Evolutionary conservation across 2,329 filamentous ascomycete species (phyloP), one percentile per base, ranked within the genome.

Genomic region (Fonsecaea multimorphosa): DNA sequence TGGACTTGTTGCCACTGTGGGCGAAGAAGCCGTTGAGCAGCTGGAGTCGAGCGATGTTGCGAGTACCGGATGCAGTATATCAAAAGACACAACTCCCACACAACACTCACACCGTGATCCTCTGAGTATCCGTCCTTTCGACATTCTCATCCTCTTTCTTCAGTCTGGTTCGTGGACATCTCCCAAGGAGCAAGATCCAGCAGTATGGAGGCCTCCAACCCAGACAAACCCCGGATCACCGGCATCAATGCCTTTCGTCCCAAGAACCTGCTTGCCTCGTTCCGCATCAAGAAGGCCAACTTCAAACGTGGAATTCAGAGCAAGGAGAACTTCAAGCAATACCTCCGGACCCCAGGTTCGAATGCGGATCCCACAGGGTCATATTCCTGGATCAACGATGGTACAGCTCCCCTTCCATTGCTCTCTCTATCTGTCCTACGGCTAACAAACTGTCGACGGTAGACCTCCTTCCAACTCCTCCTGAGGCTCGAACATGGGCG

Each of bases 401-500:
- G 51, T 61, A 55, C 6, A 19, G 27, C 8, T 19, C 32, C 44
- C 46, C 11, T 14, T 29, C 44, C n/a, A 12, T 16, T 34, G 19
- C 31, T 12, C n/a, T 36, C 14, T 27, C 34, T 27, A 19, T 40
- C 22, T 16, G 9, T 16, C 9, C 9, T 27, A 12, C 5, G 32
- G 11, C 11, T 9, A 34, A 34, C 11, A 36, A 22, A 19, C 2
- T 22, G 51, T 31, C 5, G 3, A 16, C 38, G n/a, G 7, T 51
- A 63, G 60, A 63, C n/a, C 31, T 63, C 34, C 52, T 46, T 3
- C 78, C 78, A 1, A 79, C 77, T 16, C 75, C 77, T 3, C 74
- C 74, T 36, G 76, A 77, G 55, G 76, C 76, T 65, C 73, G 78
- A 22, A 79, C 77, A 6, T 79, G 78, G 78, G 67, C 66, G 59